Evolutionary conservation across 208 protist genomes (phyloP), one percentile per base, ranked within the genome.

Genomic region (Novymonas esmeraldas): DNA sequence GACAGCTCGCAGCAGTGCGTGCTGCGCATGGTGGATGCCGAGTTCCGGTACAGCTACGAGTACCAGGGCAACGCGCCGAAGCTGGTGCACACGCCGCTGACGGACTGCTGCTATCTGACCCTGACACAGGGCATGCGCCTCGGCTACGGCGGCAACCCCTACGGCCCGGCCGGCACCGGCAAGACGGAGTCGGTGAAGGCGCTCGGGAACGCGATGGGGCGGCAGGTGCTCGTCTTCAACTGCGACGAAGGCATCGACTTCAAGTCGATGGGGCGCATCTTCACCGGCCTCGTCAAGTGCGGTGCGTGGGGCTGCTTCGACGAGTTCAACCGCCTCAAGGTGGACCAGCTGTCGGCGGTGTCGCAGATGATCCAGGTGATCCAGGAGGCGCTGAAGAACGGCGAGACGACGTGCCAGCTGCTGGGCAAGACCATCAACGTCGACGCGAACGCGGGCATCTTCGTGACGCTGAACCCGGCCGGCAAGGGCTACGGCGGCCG

Each of bases 301-400:
- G 98, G 98, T 10, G 98, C 98, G 42, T 99, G 98, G 98, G 98
- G 98, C 24, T 99, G 98, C 87, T 99, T 99, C 77, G 98, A 99
- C 82, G 98, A 99, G 87, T 99, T 99, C 90, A 99, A 99, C 79
- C 93, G 98, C 28, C 85, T 99, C 29, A 98, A 99, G 78, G 94
- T 98, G 56, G 98, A 99, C 73, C 97, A 99, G 76, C 85, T 99
- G 14, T 99, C 98, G 1, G 98, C 98, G 7, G 86, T 99, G 14
- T 99, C 98, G 29, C 97, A 99, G 79, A 99, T 99, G 95, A 99
- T 99, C 81, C 98, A 99, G 81, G 84, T 98, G 10, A 99, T 99
- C 66, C 98, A 99, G 79, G 92, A 93, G 54, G 97, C 98, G 0
- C 84, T 99, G 36, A 99, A 99, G 76, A 90, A 89, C 64, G 78